These are phyloP conservation scores for Paraglomus brasilianum DNA, from an alignment of 192 early-diverging fungal species.

Conservation along the genomic window DNA sequence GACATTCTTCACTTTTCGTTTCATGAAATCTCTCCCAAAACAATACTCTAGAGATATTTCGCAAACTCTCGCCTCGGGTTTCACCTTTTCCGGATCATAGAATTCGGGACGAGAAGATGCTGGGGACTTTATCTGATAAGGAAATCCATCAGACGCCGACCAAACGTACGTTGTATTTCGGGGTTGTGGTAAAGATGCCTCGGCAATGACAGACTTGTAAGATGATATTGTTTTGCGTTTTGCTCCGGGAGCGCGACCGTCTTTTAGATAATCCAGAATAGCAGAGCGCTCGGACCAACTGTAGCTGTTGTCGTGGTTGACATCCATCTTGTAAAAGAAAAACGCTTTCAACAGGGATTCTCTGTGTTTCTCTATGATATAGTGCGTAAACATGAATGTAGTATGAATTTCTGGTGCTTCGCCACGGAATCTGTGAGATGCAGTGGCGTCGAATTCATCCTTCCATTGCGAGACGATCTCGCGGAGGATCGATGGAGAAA, in stretches of 20 bases:
- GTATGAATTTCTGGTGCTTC: conserved; percentile 33
- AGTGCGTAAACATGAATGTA: conserved; percentile 41
- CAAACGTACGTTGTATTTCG: conserved; percentile 17
- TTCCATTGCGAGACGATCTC: conserved; percentile 41
- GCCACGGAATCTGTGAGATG: conserved; percentile 42
- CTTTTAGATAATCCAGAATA: conserved; percentile 25
- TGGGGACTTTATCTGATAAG: conserved; percentile 24
- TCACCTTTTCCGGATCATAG: neutral
- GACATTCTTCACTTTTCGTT: neutral
- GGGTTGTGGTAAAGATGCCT: neutral
- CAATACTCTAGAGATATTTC: conserved; percentile 31
- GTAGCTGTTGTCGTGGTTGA: conserved; percentile 34
- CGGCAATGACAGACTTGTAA: conserved; percentile 16
- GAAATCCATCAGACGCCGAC: conserved; percentile 38
- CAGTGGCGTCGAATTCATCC: conserved; percentile 32
- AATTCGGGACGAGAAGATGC: conserved; percentile 24
- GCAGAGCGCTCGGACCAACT: conserved; percentile 35
- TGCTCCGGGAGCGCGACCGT: conserved; percentile 1
- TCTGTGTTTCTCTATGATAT: conserved; percentile 37
- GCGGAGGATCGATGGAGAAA: conserved; percentile 32
- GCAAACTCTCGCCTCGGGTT: neutral
- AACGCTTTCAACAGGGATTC: conserved; percentile 41
- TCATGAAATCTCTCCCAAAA: conserved; percentile 28
- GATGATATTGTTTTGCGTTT: neutral
- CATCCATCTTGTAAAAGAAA: conserved; percentile 37